Conservation (phyloP, 352 stramenopile genomes). For the Phytophthora agathidicida region DNA sequence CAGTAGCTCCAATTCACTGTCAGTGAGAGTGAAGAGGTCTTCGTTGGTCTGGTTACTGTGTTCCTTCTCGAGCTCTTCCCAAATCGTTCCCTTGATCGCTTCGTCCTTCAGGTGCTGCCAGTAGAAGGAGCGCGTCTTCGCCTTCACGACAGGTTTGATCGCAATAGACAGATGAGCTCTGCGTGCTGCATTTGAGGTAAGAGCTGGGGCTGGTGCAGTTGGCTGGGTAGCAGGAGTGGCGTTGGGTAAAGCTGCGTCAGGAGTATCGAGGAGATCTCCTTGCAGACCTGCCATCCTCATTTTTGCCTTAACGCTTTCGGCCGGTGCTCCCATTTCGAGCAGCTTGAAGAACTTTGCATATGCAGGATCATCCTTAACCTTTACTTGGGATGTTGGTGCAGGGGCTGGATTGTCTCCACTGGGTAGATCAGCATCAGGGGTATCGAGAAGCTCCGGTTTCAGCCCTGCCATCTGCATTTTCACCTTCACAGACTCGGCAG, state of each 20-base stretch:
- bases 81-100: conserved; percentile 73
- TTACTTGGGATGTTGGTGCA: conserved; percentile 29
- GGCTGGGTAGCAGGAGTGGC: conserved; percentile 6
- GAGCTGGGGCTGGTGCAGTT: conserved; percentile 17
- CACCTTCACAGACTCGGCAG: conserved; percentile 54
- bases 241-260: conserved; percentile 45
- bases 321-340: conserved; percentile 58
- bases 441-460: conserved; percentile 73
- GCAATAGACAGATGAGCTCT: conserved; percentile 61
- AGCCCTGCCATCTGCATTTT: conserved; percentile 75
- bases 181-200: conserved; percentile 22
- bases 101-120: conserved; percentile 76
- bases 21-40: conserved; percentile 46
- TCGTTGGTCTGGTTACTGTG: conserved; percentile 61
- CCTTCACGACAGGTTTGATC: conserved; percentile 66
- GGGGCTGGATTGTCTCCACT: not conserved
- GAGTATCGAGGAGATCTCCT: conserved; percentile 63
- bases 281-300: conserved; percentile 70
- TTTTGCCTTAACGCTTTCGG: conserved; percentile 70
- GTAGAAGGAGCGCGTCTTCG: conserved; percentile 72
- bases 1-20: conserved; percentile 54
- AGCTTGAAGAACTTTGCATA: conserved; percentile 84
- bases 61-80: conserved; percentile 76
- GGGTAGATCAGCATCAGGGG: conserved; percentile 52
- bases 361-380: conserved; percentile 69